phyloP scores from a whole-genome alignment of 2,329 filamentous ascomycete species.

The Bipolaris cookei region DNA sequence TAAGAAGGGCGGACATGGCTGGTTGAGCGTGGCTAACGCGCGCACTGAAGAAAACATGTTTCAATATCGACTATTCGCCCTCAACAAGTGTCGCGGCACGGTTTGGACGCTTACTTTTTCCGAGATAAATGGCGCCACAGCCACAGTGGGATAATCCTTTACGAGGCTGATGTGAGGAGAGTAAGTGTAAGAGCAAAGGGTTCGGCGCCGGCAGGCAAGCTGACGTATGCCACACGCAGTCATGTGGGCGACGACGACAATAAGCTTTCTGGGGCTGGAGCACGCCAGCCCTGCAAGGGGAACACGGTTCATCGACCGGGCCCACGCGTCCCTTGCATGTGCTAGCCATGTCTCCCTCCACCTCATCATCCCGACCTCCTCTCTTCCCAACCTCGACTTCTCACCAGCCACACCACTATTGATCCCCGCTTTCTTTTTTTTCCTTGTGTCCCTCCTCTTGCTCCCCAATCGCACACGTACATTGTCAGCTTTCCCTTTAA shows the following conservation, averaged over 20 bases:
- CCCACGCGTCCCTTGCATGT: constrained; percentile 25
- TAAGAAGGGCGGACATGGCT: constrained; percentile 11
- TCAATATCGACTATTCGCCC: constrained; percentile 2
- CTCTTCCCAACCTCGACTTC: constrained; percentile 25
- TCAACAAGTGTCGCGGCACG: constrained; percentile 2
- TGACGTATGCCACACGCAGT: constrained; percentile 10
- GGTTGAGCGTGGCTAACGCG: neutral
- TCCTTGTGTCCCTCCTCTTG: neutral
- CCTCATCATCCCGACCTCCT: constrained; percentile 15
- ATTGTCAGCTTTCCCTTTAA: too few species aligned
- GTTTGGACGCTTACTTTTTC: neutral
- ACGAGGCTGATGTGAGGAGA: neutral
- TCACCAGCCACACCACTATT: constrained; percentile 21
- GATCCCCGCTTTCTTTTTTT: constrained; percentile 2
- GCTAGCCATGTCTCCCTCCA: too few species aligned
- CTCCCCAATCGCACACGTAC: too few species aligned
- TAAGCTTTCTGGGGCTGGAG: constrained; percentile 10
- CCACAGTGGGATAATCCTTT: neutral
- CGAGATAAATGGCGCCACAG: constrained; percentile 3
- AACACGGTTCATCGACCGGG: constrained; percentile 8
- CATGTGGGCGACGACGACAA: constrained; percentile 3
- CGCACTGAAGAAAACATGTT: constrained; percentile 9
- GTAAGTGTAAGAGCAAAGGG: neutral
- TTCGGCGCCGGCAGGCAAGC: neutral
- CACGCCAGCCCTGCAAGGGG: constrained; percentile 11